Base-by-base conservation (phyloP, 106 monocot genomes). In the Iris macrosiphon region DNA sequence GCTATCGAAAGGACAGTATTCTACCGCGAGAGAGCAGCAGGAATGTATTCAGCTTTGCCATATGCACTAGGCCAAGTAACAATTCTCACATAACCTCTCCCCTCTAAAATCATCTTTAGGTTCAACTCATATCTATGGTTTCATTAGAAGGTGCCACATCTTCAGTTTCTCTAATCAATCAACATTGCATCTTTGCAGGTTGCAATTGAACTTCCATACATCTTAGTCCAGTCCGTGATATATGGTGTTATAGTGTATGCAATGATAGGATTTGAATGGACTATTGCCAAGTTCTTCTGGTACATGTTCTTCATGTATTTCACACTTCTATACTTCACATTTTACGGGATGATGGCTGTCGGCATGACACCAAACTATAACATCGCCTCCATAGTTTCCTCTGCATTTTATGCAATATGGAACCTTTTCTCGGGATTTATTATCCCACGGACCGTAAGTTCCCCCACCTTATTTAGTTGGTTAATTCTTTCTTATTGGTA, bases 21-120 rank as follows among this genome's bases (percentile, higher is more conserved):
- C 40, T 88, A 88, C 41, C 68, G 83, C 55, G 88, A 88, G 47
- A 88, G 53, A 43, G 78, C 75, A 15, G 88, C 88, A 11, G 88
- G 88, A 39, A 79, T 88, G 87, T 87, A 87, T 45, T 88, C 87
- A 13, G 74, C 87, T 43, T 27, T 88, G 30, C 82, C 87, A 8
- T 88, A 88, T 51, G 79, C 88, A 34, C 60, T 67, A 25, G 82
- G 72, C 27, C 82, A 88, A 75, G 88, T 87, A 52, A 61, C 22
- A 6, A 28, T 20, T 28, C 39, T 1, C 40, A n/a, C 33, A 32
- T 13, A 41, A 41, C 12, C 40, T 2, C 12, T 41, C 16, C 2
- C 40, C 13, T 8, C 4, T 38, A 16, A 16, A 23, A 22, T 48
- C 7, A 23, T 1, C 32, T 34, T 34, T 20, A 21, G n/a, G 18